Evolutionary conservation across 2,329 filamentous ascomycete genomes (phyloP).

Genomic region (Huntiella abstrusa): DNA sequence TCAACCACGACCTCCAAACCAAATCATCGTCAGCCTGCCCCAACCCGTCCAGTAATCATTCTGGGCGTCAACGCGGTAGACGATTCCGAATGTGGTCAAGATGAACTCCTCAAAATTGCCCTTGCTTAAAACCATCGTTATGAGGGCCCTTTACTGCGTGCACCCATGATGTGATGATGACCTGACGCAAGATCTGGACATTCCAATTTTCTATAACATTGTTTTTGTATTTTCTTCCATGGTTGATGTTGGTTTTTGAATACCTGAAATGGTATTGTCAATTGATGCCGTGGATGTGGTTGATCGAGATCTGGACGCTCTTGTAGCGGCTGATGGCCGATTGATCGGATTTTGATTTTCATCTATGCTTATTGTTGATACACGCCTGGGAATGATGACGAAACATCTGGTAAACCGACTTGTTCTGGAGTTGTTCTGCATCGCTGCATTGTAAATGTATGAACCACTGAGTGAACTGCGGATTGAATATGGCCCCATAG

Average conservation of each 20-base stretch:
- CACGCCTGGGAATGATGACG: slow-evolving; percentile 7
- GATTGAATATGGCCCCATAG: slow-evolving; percentile 7
- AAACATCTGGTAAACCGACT: slow-evolving; percentile 12
- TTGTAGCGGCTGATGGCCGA: background rate
- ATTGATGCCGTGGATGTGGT: background rate
- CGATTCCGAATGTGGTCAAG: slow-evolving; percentile 36
- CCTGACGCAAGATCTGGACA: slow-evolving; percentile 44
- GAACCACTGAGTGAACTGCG: slow-evolving; percentile 9
- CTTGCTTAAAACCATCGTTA: slow-evolving; percentile 51
- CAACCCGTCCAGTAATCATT: slow-evolving; percentile 6
- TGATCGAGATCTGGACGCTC: slow-evolving; percentile 3
- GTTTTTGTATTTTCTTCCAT: background rate
- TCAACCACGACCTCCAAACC: slow-evolving; percentile 27
- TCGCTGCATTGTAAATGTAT: background rate
- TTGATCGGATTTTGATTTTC: background rate
- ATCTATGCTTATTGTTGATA: background rate
- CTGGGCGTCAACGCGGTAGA: slow-evolving; percentile 24
- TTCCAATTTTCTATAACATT: slow-evolving; percentile 13
- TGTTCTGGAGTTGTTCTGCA: slow-evolving; percentile 7
- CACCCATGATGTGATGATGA: slow-evolving; percentile 50
- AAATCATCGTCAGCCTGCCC: slow-evolving; percentile 22
- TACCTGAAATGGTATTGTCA: background rate
- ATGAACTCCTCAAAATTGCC: slow-evolving; percentile 29
- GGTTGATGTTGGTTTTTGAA: too few relatives aligned
- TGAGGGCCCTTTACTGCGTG: slow-evolving; percentile 35